Evolutionary conservation across 2,329 filamentous ascomycete species (phyloP).

Genomic region (Aspergillus ruber): DNA sequence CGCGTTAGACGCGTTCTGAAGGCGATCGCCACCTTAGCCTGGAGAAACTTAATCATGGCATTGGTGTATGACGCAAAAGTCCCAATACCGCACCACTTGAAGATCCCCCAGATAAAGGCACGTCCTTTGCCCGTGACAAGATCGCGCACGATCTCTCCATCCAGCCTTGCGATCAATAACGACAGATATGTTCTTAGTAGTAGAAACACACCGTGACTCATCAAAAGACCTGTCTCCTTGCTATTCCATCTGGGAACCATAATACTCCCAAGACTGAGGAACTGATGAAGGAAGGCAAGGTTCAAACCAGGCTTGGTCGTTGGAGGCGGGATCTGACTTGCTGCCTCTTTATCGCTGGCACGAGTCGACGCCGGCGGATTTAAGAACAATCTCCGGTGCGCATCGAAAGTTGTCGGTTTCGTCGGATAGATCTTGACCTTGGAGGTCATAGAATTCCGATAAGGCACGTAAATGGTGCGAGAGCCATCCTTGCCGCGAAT

Average conservation of each 20-base stretch:
- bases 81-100: slow-evolving; percentile 93
- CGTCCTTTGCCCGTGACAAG: slow-evolving; percentile 91
- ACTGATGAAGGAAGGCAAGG: slow-evolving; percentile 92
- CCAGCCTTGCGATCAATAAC: slow-evolving; percentile 81
- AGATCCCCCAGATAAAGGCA: slow-evolving; percentile 77
- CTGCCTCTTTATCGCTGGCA: slow-evolving; percentile 57
- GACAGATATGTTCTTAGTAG: slow-evolving; percentile 92
- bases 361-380: slow-evolving; percentile 82
- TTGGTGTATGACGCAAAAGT: slow-evolving; percentile 95
- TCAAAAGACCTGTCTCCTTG: slow-evolving; percentile 84
- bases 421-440: slow-evolving; percentile 89
- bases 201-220: slow-evolving; percentile 84
- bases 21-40: slow-evolving; percentile 96
- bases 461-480: slow-evolving; percentile 89
- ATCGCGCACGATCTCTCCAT: slow-evolving; percentile 94
- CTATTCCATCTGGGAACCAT: slow-evolving; percentile 95
- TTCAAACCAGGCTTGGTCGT: slow-evolving; percentile 93
- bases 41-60: slow-evolving; percentile 97
- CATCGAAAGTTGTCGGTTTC: slow-evolving; percentile 91
- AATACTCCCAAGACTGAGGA: slow-evolving; percentile 90
- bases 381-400: slow-evolving; percentile 84
- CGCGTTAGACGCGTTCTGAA: slow-evolving; percentile 91
- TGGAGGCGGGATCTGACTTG: slow-evolving; percentile 66
- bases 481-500: slow-evolving; percentile 91
- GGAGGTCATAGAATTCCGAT: slow-evolving; percentile 67